phyloP scores from a whole-genome alignment of 2,329 filamentous ascomycete genomes.

The Monilinia laxa region DNA sequence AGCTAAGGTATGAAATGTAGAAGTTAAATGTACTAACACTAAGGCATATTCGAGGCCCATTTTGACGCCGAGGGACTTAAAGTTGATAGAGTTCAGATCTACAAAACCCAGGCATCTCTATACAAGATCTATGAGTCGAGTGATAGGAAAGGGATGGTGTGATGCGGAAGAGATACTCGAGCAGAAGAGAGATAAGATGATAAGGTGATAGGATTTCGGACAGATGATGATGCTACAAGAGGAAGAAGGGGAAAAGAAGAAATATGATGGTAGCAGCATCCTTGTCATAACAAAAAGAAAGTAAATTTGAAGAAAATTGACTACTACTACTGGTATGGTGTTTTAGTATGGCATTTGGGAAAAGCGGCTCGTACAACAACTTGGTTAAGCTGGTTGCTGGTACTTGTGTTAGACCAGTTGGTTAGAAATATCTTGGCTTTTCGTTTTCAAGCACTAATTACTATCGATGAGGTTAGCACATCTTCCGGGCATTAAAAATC shows the following conservation, averaged over 20 bases:
- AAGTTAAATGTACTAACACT: slow-evolving; percentile 49
- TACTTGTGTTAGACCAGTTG: no score
- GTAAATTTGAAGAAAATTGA: no score
- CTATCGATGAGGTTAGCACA: no score
- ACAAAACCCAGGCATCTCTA: slow-evolving; percentile 13
- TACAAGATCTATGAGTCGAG: slow-evolving; percentile 12
- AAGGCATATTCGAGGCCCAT: slow-evolving; percentile 63
- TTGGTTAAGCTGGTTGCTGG: no score
- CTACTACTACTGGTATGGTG: no score
- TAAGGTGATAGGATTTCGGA: neutral
- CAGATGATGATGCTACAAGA: neutral
- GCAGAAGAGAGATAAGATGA: neutral
- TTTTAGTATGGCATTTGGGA: no score
- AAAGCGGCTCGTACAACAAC: no score
- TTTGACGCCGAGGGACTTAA: slow-evolving; percentile 18
- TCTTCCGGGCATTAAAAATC: no score
- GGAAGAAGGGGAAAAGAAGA: neutral
- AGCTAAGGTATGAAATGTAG: neutral
- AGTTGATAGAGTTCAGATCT: slow-evolving; percentile 13
- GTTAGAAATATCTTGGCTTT: no score
- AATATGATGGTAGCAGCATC: neutral
- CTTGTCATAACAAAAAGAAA: neutral
- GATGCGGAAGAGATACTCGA: neutral
- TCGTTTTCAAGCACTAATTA: no score
- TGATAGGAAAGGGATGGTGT: neutral